A percentile compares a stretch with the other conserved stretches of the same genome.
These are phyloP conservation scores for Epichloe bromicola DNA, from an alignment of 2,329 filamentous ascomycete genomes.

Conservation along the genomic window DNA sequence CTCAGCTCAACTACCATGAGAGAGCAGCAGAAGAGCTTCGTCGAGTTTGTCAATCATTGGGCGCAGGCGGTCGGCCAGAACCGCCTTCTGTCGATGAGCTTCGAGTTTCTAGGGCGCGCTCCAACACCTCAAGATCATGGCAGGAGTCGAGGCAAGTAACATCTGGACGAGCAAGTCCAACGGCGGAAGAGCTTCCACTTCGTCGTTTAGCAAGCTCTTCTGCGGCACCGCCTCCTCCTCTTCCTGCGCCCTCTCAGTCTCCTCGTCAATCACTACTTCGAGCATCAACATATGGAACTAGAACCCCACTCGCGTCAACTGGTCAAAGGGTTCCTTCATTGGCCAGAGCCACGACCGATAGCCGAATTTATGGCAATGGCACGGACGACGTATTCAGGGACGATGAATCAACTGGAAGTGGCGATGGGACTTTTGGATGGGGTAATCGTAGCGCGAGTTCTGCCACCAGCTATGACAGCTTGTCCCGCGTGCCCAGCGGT, in stretches of 20 bases:
- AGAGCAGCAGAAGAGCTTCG: constrained; percentile 73
- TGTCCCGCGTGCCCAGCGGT: constrained; percentile 13
- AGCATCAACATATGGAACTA: constrained; percentile 1
- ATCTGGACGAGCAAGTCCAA: neutral
- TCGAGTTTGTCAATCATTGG: constrained; percentile 36
- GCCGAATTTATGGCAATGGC: constrained; percentile 14
- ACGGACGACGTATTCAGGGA: constrained; percentile 34
- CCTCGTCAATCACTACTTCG: constrained; percentile 2
- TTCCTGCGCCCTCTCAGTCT: constrained; percentile 19
- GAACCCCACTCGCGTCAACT: constrained; percentile 8
- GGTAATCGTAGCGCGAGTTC: constrained; percentile 40
- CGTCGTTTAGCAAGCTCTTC: constrained; percentile 24
- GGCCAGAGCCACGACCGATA: constrained; percentile 28
- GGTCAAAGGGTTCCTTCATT: constrained; percentile 26
- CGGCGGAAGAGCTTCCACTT: constrained; percentile 30
- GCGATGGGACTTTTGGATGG: constrained; percentile 38
- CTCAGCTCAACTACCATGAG: constrained; percentile 84
- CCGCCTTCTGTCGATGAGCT: constrained; percentile 5
- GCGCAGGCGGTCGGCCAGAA: constrained; percentile 11
- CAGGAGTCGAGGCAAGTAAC: constrained; percentile 12
- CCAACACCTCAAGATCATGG: constrained; percentile 36
- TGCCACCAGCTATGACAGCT: constrained; percentile 41
- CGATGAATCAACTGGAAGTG: constrained; percentile 36
- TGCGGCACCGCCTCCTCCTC: constrained; percentile 18
- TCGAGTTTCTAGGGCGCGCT: constrained; percentile 26